Evolutionary conservation across 2,329 filamentous ascomycete genomes (phyloP).

Genomic region (Tolypocladium tropicale): DNA sequence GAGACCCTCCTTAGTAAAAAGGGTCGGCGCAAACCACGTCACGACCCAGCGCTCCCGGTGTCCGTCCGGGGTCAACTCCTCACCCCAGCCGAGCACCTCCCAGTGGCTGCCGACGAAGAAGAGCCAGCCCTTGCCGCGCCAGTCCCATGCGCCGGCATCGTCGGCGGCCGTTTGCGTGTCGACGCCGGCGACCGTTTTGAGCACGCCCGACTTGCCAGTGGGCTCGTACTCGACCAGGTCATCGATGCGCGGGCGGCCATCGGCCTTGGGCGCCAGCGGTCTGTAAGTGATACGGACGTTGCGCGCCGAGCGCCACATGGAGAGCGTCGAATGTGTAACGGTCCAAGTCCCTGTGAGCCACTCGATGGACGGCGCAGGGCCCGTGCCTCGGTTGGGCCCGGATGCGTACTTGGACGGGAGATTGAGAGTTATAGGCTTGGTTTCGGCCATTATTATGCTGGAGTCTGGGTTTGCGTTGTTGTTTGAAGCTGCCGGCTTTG

Average conservation of each 20-base stretch:
- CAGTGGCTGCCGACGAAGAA: constrained; percentile 65
- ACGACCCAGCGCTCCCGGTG: constrained; percentile 58
- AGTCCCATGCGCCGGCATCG: constrained; percentile 48
- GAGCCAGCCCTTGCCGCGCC: constrained; percentile 69
- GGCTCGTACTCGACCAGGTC: constrained; percentile 65
- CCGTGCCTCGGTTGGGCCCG: constrained; percentile 11
- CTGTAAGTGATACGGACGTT: constrained; percentile 76
- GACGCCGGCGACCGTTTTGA: constrained; percentile 54
- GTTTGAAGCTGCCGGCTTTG: background rate
- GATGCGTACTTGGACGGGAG: constrained; percentile 38
- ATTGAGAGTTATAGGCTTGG: constrained; percentile 13
- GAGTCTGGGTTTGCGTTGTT: background rate
- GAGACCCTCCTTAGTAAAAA: constrained; percentile 74
- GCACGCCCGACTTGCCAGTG: constrained; percentile 31
- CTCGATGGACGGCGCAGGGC: constrained; percentile 36
- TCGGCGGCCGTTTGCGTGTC: constrained; percentile 36
- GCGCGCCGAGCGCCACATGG: constrained; percentile 71
- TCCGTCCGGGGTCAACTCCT: constrained; percentile 29
- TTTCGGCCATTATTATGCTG: constrained; percentile 4
- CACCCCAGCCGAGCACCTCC: constrained; percentile 72
- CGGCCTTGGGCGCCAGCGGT: constrained; percentile 30
- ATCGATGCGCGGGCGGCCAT: constrained; percentile 43
- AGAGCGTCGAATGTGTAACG: constrained; percentile 65
- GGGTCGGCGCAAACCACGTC: constrained; percentile 73
- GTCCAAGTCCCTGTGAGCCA: constrained; percentile 61